A percentile compares a stretch with the other conserved stretches of the same genome.
Evolutionary conservation across 2,329 filamentous ascomycete genomes (phyloP).

Genomic region (Diaporthe citrichinensis): DNA sequence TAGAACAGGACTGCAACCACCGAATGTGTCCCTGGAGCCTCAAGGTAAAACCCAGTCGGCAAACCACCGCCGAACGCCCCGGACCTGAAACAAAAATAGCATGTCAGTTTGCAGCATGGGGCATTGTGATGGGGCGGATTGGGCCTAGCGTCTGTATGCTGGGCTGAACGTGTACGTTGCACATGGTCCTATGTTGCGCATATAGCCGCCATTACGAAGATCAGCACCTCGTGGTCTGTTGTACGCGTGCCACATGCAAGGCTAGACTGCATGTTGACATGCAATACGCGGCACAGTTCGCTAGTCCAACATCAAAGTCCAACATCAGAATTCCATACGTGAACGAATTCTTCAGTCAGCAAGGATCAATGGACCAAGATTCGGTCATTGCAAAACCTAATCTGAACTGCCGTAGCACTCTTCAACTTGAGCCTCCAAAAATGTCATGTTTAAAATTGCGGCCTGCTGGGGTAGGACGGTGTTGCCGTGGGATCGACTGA

Average conservation of each 20-base stretch:
- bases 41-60: background rate
- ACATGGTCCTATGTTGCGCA: background rate
- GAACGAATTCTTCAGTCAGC: background rate
- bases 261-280: background rate
- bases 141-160: background rate
- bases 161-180: slow-evolving; percentile 2
- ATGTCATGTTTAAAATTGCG: background rate
- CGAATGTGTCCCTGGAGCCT: background rate
- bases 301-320: no score
- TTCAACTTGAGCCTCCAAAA: background rate
- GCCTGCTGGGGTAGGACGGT: background rate
- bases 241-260: background rate
- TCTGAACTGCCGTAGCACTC: background rate
- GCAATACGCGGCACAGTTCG: background rate
- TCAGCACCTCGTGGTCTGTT: background rate
- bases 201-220: background rate
- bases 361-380: background rate
- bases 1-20: background rate
- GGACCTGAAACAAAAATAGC: slow-evolving; percentile 4
- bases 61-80: background rate
- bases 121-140: background rate
- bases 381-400: slow-evolving; percentile 1
- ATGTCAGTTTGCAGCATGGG: background rate
- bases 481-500: background rate
- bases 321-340: background rate